phyloP scores from a whole-genome alignment of 2,329 filamentous ascomycete genomes.

The Fusarium virguliforme region DNA sequence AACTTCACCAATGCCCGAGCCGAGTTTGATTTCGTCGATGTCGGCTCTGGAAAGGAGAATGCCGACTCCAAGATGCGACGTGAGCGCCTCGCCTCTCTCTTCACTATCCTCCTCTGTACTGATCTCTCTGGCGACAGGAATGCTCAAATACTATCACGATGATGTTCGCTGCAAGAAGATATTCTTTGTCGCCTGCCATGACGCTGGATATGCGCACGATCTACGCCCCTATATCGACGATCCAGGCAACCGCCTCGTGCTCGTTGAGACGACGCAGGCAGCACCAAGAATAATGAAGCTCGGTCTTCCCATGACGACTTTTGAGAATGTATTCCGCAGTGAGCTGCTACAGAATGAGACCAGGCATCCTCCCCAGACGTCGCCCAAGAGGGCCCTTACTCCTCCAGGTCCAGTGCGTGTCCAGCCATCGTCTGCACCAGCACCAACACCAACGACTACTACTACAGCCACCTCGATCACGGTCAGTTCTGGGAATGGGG shows the following conservation, averaged over 20 bases:
- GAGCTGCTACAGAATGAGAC: not conserved
- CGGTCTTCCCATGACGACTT: not conserved
- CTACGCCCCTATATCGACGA: not conserved
- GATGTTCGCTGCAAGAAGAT: conserved; percentile 10
- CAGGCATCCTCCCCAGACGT: not conserved
- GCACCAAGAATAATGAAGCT: not conserved
- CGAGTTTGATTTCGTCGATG: conserved; percentile 11
- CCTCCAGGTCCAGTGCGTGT: not conserved
- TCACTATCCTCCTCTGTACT: not conserved
- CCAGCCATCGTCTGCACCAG: not conserved
- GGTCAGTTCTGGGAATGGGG: not conserved
- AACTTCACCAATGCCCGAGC: conserved; percentile 7
- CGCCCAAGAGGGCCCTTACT: not conserved
- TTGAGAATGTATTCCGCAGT: not conserved
- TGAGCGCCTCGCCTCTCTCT: not conserved
- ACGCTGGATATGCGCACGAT: conserved; percentile 4
- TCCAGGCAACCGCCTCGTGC: not conserved
- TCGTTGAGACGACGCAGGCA: not conserved
- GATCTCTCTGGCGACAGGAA: not conserved
- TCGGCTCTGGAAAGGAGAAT: conserved; percentile 9
- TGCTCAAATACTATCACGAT: conserved; percentile 9
- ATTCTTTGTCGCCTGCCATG: conserved; percentile 12
- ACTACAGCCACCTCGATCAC: not conserved
- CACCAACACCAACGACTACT: not conserved
- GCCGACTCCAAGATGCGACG: conserved; percentile 7